Conservation (phyloP, 225 moss, liverwort and hornwort species). For the Polytrichum commune region DNA sequence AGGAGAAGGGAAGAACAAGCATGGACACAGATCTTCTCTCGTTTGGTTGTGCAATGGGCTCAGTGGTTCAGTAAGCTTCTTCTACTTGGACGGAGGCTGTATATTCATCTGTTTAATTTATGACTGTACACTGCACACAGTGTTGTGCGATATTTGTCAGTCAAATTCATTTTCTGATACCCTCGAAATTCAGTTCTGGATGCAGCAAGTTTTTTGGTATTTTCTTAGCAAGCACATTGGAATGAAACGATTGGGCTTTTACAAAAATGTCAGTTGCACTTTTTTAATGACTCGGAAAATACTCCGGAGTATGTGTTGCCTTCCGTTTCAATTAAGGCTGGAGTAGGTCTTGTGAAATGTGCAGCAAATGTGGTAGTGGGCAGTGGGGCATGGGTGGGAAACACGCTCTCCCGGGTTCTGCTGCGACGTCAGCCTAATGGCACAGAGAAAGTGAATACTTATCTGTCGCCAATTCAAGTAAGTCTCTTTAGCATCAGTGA, state of each 20-base stretch:
- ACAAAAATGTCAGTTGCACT: no score
- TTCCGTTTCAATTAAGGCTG: slow-evolving; percentile 1
- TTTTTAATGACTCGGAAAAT: no score
- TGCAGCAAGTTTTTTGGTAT: no score
- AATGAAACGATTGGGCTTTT: no score
- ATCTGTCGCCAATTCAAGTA: slow-evolving; percentile 48
- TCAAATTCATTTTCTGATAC: no score
- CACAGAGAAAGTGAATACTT: slow-evolving; percentile 24
- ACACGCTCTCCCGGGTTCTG: slow-evolving; percentile 43
- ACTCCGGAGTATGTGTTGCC: background rate
- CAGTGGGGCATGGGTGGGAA: slow-evolving; percentile 53
- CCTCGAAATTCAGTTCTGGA: no score
- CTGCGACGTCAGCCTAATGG: slow-evolving; percentile 36
- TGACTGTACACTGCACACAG: no score
- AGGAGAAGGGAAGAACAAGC: slow-evolving; percentile 52
- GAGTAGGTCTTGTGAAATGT: slow-evolving; percentile 11
- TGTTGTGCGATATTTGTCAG: no score
- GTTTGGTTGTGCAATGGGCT: slow-evolving; percentile 61
- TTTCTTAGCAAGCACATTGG: no score
- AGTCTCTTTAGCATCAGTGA: background rate
- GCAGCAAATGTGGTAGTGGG: slow-evolving; percentile 63
- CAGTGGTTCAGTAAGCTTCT: slow-evolving; percentile 73
- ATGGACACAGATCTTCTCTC: slow-evolving; percentile 70
- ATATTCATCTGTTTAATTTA: background rate
- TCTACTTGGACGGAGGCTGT: background rate